Percentiles rank a stretch among this genome's conserved stretches.
Conservation (phyloP, 768 basidiomycete species). For the Collybia nuda region DNA sequence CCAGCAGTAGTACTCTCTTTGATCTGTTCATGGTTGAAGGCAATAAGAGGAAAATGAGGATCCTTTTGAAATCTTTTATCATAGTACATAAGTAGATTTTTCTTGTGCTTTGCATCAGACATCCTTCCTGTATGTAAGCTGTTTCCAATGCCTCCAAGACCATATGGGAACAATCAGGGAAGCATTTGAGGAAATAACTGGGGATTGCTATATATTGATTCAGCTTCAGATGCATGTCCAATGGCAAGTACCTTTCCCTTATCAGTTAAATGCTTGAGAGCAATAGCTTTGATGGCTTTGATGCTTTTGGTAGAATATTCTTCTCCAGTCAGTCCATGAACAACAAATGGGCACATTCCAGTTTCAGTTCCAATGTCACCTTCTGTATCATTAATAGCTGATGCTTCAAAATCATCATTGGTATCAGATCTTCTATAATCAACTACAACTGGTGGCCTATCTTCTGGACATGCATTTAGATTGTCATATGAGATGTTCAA, state of each 20-base stretch:
- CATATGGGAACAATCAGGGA: slow-evolving; percentile 18
- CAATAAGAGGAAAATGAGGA: slow-evolving; percentile 26
- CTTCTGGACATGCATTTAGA: slow-evolving; percentile 16
- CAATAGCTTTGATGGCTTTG: slow-evolving; percentile 14
- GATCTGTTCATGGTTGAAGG: slow-evolving; percentile 31
- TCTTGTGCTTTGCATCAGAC: slow-evolving; percentile 18
- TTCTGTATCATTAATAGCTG: slow-evolving; percentile 20
- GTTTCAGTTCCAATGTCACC: slow-evolving; percentile 18
- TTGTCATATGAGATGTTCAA: slow-evolving; percentile 23
- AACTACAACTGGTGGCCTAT: slow-evolving; percentile 18
- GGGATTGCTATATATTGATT: slow-evolving; percentile 28
- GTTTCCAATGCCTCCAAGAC: background rate
- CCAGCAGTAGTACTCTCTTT: slow-evolving; percentile 16
- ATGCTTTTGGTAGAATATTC: slow-evolving; percentile 11
- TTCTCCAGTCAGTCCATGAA: slow-evolving; percentile 30
- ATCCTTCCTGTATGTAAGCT: no score
- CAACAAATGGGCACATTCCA: slow-evolving; percentile 32
- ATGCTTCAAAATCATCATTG: slow-evolving; percentile 9
- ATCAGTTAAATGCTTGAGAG: slow-evolving; percentile 16
- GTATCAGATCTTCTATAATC: slow-evolving; percentile 15
- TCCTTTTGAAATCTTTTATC: slow-evolving; percentile 36
- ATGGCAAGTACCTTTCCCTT: slow-evolving; percentile 17
- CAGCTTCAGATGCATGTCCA: slow-evolving; percentile 13
- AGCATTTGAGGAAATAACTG: slow-evolving; percentile 25
- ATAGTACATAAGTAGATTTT: slow-evolving; percentile 28